These are phyloP conservation scores for Amphirosellinia nigrospora DNA, from an alignment of 495 filamentous ascomycete genomes.

Conservation along the genomic window DNA sequence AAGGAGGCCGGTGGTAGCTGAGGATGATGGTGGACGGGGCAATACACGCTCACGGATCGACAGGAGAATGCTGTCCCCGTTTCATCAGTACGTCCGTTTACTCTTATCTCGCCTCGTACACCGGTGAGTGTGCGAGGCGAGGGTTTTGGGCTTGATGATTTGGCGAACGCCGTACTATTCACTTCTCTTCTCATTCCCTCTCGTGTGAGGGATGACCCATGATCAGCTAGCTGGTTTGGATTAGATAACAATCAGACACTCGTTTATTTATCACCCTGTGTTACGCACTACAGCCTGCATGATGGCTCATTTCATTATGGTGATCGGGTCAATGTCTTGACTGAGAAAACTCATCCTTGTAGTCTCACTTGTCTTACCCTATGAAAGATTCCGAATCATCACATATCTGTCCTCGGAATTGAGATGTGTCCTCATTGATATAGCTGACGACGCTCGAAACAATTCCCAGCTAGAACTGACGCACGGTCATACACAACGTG, in stretches of 20 bases:
- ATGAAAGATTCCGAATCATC: neutral
- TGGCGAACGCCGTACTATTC: neutral
- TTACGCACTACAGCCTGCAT: neutral
- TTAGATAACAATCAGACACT: slow-evolving; percentile 4
- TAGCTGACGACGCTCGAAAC: slow-evolving; percentile 5
- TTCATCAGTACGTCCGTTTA: neutral
- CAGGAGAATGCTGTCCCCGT: neutral
- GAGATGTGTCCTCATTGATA: neutral
- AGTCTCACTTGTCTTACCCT: neutral
- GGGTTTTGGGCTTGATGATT: neutral
- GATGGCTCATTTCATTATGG: neutral
- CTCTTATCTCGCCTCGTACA: neutral
- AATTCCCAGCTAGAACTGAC: neutral
- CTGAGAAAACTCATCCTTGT: neutral
- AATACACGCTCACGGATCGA: neutral
- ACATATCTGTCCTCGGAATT: neutral
- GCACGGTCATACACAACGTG: neutral
- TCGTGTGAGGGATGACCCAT: neutral
- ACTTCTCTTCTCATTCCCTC: slow-evolving; percentile 16
- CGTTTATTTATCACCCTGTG: neutral
- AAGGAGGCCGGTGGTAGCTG: neutral
- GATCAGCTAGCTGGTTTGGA: slow-evolving; percentile 18
- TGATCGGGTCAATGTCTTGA: neutral
- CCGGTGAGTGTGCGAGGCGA: neutral
- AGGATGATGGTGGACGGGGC: neutral